These are phyloP conservation scores for Jatropha curcas DNA, from an alignment of 345 rosid genomes.

Conservation along the genomic window DNA sequence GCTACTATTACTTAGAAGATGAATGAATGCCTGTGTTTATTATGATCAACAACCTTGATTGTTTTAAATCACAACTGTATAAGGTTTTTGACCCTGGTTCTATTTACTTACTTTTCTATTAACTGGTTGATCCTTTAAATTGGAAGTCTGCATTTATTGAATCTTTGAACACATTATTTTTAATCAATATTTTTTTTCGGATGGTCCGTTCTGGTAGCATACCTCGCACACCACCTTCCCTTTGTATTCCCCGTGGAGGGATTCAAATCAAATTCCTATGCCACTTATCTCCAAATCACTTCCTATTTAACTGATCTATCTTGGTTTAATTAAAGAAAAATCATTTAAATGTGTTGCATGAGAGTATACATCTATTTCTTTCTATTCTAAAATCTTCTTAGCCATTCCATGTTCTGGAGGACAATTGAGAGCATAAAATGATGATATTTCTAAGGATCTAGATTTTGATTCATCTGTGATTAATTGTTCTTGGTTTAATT, in stretches of 20 bases:
- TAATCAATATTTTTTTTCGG: not conserved
- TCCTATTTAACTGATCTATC: too few species aligned
- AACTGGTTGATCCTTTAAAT: not conserved
- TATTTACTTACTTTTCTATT: not conserved
- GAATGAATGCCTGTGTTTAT: constrained; percentile 7
- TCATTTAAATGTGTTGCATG: not conserved
- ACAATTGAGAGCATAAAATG: not conserved
- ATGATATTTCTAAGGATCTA: not conserved
- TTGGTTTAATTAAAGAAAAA: not conserved
- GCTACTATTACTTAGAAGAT: not conserved
- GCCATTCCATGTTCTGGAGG: not conserved
- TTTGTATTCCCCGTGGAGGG: too few species aligned
- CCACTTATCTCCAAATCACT: too few species aligned
- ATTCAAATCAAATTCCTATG: too few species aligned
- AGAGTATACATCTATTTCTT: not conserved
- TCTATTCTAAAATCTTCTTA: not conserved
- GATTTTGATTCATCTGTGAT: not conserved
- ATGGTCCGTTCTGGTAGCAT: not conserved
- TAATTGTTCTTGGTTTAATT: too few species aligned
- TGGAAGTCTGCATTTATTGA: not conserved
- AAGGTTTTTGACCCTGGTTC: too few species aligned
- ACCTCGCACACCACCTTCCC: not conserved
- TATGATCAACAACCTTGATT: not conserved
- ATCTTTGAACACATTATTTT: not conserved
- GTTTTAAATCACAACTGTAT: not conserved